phyloP scores from a whole-genome alignment of 1,139 yeast genomes.

The Yarrowia galli region DNA sequence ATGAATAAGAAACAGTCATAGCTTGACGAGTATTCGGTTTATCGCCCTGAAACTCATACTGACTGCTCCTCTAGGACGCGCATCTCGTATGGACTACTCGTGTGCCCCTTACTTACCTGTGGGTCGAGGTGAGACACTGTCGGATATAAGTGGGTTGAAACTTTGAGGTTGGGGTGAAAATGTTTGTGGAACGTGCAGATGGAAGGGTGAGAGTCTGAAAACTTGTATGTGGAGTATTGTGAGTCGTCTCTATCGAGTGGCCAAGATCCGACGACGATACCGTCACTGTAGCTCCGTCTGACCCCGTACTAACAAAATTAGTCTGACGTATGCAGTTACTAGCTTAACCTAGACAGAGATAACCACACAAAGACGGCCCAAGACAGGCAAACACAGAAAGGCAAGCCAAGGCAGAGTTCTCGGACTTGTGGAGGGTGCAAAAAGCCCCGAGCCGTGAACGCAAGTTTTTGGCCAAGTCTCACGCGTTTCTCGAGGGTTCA shows the following conservation, averaged over 20 bases:
- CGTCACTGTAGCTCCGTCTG: not conserved
- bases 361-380: slow-evolving; percentile 4
- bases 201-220: not conserved
- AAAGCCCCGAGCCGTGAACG: not conserved
- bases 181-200: not conserved
- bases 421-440: not conserved
- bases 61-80: too few species aligned
- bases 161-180: not conserved
- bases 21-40: too few species aligned
- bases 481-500: slow-evolving; percentile 7
- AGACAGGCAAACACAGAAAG: slow-evolving; percentile 4
- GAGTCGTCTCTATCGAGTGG: too few species aligned
- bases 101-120: slow-evolving; percentile 16
- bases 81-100: slow-evolving; percentile 7
- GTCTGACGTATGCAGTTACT: not conserved
- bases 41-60: too few species aligned
- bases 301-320: not conserved
- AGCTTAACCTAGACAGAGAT: not conserved
- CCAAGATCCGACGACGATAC: not conserved
- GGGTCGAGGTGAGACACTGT: not conserved
- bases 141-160: slow-evolving; percentile 20
- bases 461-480: not conserved
- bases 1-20: too few species aligned
- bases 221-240: too few species aligned
- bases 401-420: not conserved